Evolutionary conservation across 148 eudicot species (phyloP).

Genomic region (Vaccinium darrowii): DNA sequence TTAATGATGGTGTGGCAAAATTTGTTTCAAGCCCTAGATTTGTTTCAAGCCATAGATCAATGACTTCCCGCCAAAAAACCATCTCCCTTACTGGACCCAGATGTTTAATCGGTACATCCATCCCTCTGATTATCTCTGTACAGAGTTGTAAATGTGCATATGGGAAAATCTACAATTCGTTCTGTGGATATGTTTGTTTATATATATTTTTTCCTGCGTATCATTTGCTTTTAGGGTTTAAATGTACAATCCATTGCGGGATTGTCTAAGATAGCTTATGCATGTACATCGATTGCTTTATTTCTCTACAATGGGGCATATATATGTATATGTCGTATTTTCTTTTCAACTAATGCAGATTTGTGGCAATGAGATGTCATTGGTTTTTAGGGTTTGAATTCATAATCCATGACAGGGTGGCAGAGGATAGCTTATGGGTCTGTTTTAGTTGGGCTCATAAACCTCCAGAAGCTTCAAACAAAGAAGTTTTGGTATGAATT

Average conservation of each 20-base stretch:
- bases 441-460: constrained; percentile 26
- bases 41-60: constrained; percentile 16
- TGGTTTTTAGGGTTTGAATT: constrained; percentile 50
- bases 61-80: constrained; percentile 28
- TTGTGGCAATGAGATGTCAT: constrained; percentile 1
- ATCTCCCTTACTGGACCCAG: neutral
- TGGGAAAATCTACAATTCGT: neutral
- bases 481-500: constrained; percentile 1
- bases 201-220: constrained; percentile 9
- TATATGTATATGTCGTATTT: neutral
- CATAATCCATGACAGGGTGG: constrained; percentile 55
- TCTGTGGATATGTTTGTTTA: neutral
- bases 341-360: neutral
- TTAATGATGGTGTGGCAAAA: constrained; percentile 6
- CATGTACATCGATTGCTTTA: neutral
- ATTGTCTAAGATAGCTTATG: neutral
- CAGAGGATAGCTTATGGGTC: constrained; percentile 37
- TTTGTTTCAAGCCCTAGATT: constrained; percentile 5
- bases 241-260: neutral
- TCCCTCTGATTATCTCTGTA: neutral
- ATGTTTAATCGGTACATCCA: constrained; percentile 7
- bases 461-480: constrained; percentile 15
- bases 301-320: neutral
- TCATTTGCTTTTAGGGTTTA: neutral
- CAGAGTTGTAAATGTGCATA: neutral